Evolutionary conservation across 164 flowering plant genomes (phyloP).

Genomic region (Cinnamomum chago): DNA sequence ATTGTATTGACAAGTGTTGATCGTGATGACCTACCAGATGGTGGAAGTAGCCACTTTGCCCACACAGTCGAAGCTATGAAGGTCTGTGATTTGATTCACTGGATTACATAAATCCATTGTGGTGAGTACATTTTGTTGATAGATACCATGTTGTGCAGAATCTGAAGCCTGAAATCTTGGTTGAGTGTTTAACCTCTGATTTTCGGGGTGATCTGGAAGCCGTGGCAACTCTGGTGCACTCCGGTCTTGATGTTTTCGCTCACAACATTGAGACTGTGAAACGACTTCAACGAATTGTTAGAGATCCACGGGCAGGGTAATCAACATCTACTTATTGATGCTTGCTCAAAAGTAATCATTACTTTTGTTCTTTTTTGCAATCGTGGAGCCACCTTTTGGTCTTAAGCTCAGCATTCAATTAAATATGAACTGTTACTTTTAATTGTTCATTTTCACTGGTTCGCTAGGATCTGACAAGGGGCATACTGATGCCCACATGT

Average conservation of each 20-base stretch:
- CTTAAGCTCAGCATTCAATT: no score
- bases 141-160: slow-evolving; percentile 36
- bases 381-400: neutral
- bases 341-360: no score
- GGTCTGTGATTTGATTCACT: slow-evolving; percentile 32
- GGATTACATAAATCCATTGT: neutral
- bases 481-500: no score
- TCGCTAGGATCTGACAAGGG: no score
- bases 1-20: slow-evolving; percentile 95
- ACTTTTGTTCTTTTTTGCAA: neutral
- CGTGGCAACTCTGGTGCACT: slow-evolving; percentile 61
- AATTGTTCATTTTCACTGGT: no score
- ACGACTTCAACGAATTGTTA: slow-evolving; percentile 82
- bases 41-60: slow-evolving; percentile 96
- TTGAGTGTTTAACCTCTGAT: slow-evolving; percentile 94
- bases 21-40: slow-evolving; percentile 96
- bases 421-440: no score
- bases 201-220: slow-evolving; percentile 80
- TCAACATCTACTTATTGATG: slow-evolving; percentile 12
- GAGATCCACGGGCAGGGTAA: slow-evolving; percentile 96
- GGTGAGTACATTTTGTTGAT: neutral
- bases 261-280: slow-evolving; percentile 95
- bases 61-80: slow-evolving; percentile 80
- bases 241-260: slow-evolving; percentile 96
- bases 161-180: slow-evolving; percentile 85